Percentiles rank a stretch among this genome's conserved stretches.
Evolutionary conservation across 371 early-diverging fungal species (phyloP).

Genomic region (Mortierella sp.): DNA sequence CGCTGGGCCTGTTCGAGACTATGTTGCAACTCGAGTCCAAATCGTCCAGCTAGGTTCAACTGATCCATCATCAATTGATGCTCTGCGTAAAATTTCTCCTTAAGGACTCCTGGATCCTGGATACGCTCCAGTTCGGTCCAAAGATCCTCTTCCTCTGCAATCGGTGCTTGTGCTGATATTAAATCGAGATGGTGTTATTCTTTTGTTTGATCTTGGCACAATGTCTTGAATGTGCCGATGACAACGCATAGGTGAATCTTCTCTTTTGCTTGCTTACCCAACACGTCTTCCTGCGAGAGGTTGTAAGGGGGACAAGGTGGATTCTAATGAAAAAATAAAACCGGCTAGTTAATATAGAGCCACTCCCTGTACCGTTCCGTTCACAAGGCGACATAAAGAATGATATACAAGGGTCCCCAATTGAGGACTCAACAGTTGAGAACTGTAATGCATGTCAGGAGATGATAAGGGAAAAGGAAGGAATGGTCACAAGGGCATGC

Average conservation of each 20-base stretch:
- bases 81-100: slow-evolving; percentile 38
- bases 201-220: background rate
- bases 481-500: background rate
- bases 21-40: slow-evolving; percentile 73
- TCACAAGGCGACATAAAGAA: background rate
- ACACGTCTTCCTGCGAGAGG: slow-evolving; percentile 48
- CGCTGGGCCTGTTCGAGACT: slow-evolving; percentile 49
- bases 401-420: background rate
- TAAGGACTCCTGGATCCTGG: slow-evolving; percentile 29
- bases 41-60: slow-evolving; percentile 72
- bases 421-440: background rate
- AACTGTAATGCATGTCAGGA: background rate
- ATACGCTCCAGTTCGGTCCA: slow-evolving; percentile 40
- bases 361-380: background rate
- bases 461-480: background rate
- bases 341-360: background rate
- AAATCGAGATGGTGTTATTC: background rate
- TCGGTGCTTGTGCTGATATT: slow-evolving; percentile 22
- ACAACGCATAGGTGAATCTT: background rate
- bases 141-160: slow-evolving; percentile 43
- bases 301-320: slow-evolving; percentile 55
- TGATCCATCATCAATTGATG: slow-evolving; percentile 59
- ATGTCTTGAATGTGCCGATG: background rate
- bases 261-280: slow-evolving; percentile 24
- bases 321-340: slow-evolving; percentile 17